Percentiles rank a stretch among this genome's conserved stretches.
phyloP scores from a whole-genome alignment of 768 basidiomycete species.

The Amanita jacksonii region DNA sequence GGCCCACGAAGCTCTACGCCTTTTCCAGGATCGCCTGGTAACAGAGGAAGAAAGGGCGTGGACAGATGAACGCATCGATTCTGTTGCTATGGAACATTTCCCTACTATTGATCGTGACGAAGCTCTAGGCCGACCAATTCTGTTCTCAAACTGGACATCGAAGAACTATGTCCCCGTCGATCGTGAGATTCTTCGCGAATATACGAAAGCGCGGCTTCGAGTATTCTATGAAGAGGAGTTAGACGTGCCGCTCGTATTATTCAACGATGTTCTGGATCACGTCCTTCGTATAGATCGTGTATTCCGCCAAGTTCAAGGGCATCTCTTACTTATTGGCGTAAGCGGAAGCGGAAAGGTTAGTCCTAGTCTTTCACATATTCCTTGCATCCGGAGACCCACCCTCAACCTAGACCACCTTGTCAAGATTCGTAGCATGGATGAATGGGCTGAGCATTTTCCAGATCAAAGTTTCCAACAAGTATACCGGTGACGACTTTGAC shows the following conservation, averaged over 20 bases:
- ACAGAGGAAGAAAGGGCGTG: conserved; percentile 86
- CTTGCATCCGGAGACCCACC: conserved; percentile 1
- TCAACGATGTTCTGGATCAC: conserved; percentile 98
- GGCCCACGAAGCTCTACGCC: conserved; percentile 94
- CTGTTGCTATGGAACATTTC: conserved; percentile 81
- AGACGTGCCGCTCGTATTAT: conserved; percentile 94
- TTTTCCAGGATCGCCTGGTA: conserved; percentile 97
- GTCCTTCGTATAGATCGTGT: conserved; percentile 97
- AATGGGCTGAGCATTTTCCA: conserved; percentile 99
- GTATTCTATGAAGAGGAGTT: conserved; percentile 99
- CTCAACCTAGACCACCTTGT: conserved; percentile 74
- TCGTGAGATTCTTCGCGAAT: conserved; percentile 86
- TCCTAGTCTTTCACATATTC: conserved; percentile 1
- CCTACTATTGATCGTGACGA: conserved; percentile 85
- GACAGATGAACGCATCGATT: conserved; percentile 92
- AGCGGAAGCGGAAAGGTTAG: conserved; percentile 96
- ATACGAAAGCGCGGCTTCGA: conserved; percentile 90
- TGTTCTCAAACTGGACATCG: conserved; percentile 99
- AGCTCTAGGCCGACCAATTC: conserved; percentile 79
- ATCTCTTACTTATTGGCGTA: conserved; percentile 92
- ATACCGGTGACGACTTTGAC: conserved; percentile 97
- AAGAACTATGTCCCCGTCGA: conserved; percentile 95
- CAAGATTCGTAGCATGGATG: conserved; percentile 99
- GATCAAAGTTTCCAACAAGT: conserved; percentile 99
- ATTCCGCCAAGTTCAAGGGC: conserved; percentile 97